phyloP scores from a whole-genome alignment of 2,329 filamentous ascomycete species.

The Fusarium solani-melongenae region DNA sequence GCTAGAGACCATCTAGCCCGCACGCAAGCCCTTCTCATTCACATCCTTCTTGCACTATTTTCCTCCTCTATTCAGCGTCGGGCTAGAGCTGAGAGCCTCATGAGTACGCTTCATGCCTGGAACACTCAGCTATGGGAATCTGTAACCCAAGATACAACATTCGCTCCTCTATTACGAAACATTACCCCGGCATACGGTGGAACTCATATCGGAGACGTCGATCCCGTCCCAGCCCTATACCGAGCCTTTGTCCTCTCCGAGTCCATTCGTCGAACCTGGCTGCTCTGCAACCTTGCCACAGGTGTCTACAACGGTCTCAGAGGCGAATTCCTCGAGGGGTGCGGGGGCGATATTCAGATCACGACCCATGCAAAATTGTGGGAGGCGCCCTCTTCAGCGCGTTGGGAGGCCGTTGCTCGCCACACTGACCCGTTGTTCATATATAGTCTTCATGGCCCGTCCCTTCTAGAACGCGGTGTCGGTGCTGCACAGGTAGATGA shows the following conservation, averaged over 20 bases:
- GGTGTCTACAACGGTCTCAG: neutral
- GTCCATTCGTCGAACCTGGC: neutral
- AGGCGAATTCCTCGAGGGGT: neutral
- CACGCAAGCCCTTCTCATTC: neutral
- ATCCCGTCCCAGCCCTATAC: neutral
- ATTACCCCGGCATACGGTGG: neutral
- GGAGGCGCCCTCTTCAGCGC: neutral
- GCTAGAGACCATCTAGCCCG: neutral
- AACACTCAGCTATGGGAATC: neutral
- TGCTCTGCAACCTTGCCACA: neutral
- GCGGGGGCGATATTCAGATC: neutral
- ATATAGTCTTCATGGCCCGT: neutral
- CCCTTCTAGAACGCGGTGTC: neutral
- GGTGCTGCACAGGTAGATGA: constrained; percentile 3
- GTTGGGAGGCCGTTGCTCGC: neutral
- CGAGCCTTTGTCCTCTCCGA: neutral
- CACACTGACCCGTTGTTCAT: neutral
- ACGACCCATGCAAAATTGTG: neutral
- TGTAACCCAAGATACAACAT: neutral
- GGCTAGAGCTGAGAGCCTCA: neutral
- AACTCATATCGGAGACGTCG: neutral
- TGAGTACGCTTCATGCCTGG: neutral
- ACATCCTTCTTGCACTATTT: constrained; percentile 1
- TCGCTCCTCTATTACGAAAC: neutral
- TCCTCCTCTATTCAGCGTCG: constrained; percentile 2